Percentiles rank a stretch among this genome's conserved stretches.
Evolutionary conservation across 1,284 basidiomycete species (phyloP).

Genomic region (Coniferiporia sulphurascens): DNA sequence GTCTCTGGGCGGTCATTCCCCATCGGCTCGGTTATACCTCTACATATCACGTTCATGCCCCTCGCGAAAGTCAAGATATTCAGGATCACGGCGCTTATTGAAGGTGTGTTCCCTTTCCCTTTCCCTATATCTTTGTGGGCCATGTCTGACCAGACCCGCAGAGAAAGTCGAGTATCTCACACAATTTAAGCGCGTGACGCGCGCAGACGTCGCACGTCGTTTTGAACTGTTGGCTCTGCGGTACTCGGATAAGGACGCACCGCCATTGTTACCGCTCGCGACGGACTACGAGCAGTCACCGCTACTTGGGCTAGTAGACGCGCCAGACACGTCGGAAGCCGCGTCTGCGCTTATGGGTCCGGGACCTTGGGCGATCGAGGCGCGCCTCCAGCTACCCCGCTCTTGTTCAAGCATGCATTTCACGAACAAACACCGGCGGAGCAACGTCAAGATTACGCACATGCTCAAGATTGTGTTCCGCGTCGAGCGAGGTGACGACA

Average conservation of each 20-base stretch:
- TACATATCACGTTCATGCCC: slow-evolving; percentile 82
- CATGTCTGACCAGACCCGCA: slow-evolving; percentile 26
- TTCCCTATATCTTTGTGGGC: not conserved
- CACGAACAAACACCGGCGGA: slow-evolving; percentile 78
- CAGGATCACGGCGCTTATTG: slow-evolving; percentile 72
- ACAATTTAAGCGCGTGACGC: slow-evolving; percentile 63
- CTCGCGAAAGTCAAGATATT: slow-evolving; percentile 82
- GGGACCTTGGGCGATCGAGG: slow-evolving; percentile 67
- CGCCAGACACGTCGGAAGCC: slow-evolving; percentile 40
- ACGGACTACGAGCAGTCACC: slow-evolving; percentile 57
- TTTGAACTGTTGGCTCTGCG: slow-evolving; percentile 69
- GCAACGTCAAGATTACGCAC: slow-evolving; percentile 80
- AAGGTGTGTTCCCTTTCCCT: slow-evolving; percentile 50
- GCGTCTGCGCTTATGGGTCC: slow-evolving; percentile 66
- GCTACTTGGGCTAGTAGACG: slow-evolving; percentile 38
- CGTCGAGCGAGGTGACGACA: slow-evolving; percentile 77
- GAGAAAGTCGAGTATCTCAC: slow-evolving; percentile 81
- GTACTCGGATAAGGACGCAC: slow-evolving; percentile 41
- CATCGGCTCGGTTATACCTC: slow-evolving; percentile 79
- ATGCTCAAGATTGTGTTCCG: slow-evolving; percentile 80
- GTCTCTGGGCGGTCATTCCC: slow-evolving; percentile 79
- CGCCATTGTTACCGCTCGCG: slow-evolving; percentile 63
- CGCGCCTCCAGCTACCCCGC: slow-evolving; percentile 50
- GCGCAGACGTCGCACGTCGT: slow-evolving; percentile 69
- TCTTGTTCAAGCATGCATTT: slow-evolving; percentile 63